These are phyloP conservation scores for Hansenula sp. DNA, from an alignment of 1,139 yeast genomes.

Conservation along the genomic window DNA sequence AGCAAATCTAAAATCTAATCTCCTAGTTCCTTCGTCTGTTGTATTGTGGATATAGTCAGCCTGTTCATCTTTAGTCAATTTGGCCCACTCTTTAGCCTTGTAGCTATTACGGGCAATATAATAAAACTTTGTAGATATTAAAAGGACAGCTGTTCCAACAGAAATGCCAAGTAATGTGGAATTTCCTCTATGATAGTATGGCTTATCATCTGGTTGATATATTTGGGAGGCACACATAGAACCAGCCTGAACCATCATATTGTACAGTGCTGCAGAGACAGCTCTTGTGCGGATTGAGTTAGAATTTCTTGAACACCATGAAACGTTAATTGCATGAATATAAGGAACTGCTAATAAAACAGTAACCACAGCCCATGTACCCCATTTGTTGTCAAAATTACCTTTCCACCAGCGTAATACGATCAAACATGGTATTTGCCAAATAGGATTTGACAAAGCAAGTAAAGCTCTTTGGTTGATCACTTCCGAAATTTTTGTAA, in stretches of 20 bases:
- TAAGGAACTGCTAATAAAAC: conserved; percentile 39
- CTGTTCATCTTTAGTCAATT: conserved; percentile 35
- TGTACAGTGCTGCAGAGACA: conserved; percentile 57
- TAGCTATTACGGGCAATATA: conserved; percentile 36
- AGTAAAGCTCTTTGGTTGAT: conserved; percentile 35
- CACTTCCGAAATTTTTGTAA: conserved; percentile 39
- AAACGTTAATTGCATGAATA: conserved; percentile 48
- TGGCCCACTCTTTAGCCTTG: conserved; percentile 36
- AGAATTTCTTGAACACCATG: conserved; percentile 59
- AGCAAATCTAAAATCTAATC: conserved; percentile 37
- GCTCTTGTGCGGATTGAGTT: conserved; percentile 56
- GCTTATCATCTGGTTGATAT: conserved; percentile 53
- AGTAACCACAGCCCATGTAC: conserved; percentile 42
- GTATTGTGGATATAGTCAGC: conserved; percentile 33
- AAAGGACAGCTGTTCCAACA: conserved; percentile 22
- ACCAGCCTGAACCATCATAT: conserved; percentile 58
- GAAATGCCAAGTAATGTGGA: conserved; percentile 36
- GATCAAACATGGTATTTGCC: conserved; percentile 38
- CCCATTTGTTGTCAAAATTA: conserved; percentile 41
- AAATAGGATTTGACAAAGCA: conserved; percentile 32
- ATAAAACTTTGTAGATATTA: conserved; percentile 29
- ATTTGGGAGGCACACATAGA: conserved; percentile 47
- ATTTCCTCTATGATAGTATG: conserved; percentile 55
- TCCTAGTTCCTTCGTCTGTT: conserved; percentile 40
- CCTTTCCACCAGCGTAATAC: conserved; percentile 48